Conservation (phyloP, 2,329 filamentous ascomycete species). For the Knoxdaviesia proteae region DNA sequence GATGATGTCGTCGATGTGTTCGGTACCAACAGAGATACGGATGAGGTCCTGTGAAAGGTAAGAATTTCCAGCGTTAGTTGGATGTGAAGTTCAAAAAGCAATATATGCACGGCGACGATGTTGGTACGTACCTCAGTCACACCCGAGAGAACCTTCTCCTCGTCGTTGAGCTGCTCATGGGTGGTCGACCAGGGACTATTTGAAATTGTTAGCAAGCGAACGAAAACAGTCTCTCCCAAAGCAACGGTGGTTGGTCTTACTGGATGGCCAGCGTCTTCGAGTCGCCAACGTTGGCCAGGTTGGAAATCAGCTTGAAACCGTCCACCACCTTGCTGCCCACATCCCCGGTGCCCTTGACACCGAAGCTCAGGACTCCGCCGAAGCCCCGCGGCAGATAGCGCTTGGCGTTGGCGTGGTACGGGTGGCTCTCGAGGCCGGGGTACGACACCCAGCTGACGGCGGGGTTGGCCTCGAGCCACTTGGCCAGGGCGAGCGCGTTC, state of each 20-base stretch:
- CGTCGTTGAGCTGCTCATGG: constrained; percentile 71
- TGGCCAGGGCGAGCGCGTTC: constrained; percentile 62
- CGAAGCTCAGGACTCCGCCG: constrained; percentile 82
- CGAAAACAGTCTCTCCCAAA: neutral
- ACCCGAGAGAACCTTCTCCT: constrained; percentile 63
- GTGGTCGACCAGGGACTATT: constrained; percentile 69
- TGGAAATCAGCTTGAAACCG: constrained; percentile 84
- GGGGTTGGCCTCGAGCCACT: constrained; percentile 63
- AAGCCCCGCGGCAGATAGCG: constrained; percentile 71
- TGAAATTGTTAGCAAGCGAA: too few relatives aligned
- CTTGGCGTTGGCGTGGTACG: constrained; percentile 61
- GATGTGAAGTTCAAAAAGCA: too few relatives aligned
- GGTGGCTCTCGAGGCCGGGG: constrained; percentile 66
- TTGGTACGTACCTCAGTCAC: constrained; percentile 43
- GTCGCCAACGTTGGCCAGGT: constrained; percentile 90
- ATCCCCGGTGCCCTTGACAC: constrained; percentile 70
- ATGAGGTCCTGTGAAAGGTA: constrained; percentile 48
- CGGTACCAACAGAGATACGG: constrained; percentile 83
- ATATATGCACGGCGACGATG: neutral
- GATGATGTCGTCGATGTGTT: constrained; percentile 96
- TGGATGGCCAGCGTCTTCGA: constrained; percentile 90
- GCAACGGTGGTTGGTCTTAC: constrained; percentile 9
- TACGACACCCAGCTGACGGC: constrained; percentile 90
- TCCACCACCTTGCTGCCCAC: constrained; percentile 81
- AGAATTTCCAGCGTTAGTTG: neutral